Evolutionary conservation across 805 yeast genomes (phyloP).

Genomic region (Isabelozyma rhagii): DNA sequence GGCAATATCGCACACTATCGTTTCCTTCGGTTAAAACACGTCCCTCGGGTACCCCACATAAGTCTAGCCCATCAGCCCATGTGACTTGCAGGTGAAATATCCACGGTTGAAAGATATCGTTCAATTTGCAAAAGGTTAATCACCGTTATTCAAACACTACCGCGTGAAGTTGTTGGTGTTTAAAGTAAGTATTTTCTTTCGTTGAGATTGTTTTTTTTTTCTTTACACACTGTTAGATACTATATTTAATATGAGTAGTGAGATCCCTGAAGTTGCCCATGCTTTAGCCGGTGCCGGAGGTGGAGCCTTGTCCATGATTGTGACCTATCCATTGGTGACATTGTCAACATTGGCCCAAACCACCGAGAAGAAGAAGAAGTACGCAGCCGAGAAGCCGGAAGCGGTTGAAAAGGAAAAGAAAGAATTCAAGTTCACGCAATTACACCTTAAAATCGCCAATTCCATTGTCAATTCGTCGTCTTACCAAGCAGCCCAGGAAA

Average conservation of each 20-base stretch:
- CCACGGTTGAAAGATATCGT: background rate
- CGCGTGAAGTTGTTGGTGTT: background rate
- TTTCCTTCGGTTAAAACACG: background rate
- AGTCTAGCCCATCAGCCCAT: background rate
- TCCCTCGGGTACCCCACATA: background rate
- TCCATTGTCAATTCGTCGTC: conserved; percentile 13
- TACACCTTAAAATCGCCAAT: conserved; percentile 11
- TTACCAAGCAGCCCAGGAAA: conserved; percentile 31
- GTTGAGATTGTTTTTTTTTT: background rate
- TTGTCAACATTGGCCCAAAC: conserved; percentile 88
- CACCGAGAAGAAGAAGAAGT: conserved; percentile 26
- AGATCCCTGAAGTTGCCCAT: conserved; percentile 59
- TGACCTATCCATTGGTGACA: conserved; percentile 87
- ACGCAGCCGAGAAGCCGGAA: conserved; percentile 7
- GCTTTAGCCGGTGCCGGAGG: conserved; percentile 96
- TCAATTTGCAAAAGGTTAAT: no score
- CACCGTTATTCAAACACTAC: background rate
- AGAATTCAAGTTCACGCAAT: conserved; percentile 8
- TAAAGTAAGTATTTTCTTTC: background rate
- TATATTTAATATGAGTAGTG: background rate
- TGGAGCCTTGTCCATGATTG: conserved; percentile 81
- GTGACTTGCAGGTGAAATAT: background rate
- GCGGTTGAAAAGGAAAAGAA: conserved; percentile 5
- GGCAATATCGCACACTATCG: no score
- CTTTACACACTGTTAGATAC: background rate